Percentiles rank a stretch among this genome's conserved stretches.
Evolutionary conservation across 805 yeast species (phyloP).

Genomic region (Suhomyces sp.): DNA sequence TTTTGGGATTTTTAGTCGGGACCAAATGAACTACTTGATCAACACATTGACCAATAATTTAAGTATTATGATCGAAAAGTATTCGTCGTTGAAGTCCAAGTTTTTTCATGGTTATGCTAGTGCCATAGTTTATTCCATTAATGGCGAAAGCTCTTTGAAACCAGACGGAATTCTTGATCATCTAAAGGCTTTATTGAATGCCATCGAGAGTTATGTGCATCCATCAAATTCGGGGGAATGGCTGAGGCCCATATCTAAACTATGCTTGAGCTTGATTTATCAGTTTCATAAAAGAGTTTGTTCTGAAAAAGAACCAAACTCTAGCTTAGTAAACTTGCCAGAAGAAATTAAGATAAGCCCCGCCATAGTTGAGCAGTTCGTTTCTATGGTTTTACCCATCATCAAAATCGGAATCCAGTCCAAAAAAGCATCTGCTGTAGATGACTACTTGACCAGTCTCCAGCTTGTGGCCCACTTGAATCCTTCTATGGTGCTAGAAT

Average conservation of each 20-base stretch:
- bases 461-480: slow-evolving; percentile 62
- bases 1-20: slow-evolving; percentile 61
- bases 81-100: slow-evolving; percentile 40
- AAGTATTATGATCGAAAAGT: slow-evolving; percentile 47
- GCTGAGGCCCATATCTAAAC: slow-evolving; percentile 67
- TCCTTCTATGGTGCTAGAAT: slow-evolving; percentile 53
- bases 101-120: slow-evolving; percentile 44
- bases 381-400: slow-evolving; percentile 51
- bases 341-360: slow-evolving; percentile 33
- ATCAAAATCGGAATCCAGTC: slow-evolving; percentile 75
- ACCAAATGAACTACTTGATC: slow-evolving; percentile 59
- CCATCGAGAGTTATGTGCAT: slow-evolving; percentile 78
- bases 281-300: slow-evolving; percentile 58
- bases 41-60: slow-evolving; percentile 49
- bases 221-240: slow-evolving; percentile 94
- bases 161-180: slow-evolving; percentile 48
- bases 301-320: slow-evolving; percentile 43
- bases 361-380: slow-evolving; percentile 40
- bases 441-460: slow-evolving; percentile 56
- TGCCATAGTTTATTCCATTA: slow-evolving; percentile 58
- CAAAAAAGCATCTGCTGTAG: slow-evolving; percentile 54
- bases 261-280: slow-evolving; percentile 57
- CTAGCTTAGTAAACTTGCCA: slow-evolving; percentile 23
- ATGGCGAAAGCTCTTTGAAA: slow-evolving; percentile 43
- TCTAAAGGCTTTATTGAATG: slow-evolving; percentile 55